A percentile compares a stretch with the other conserved stretches of the same genome.
These are phyloP conservation scores for Arabis alpina DNA, from an alignment of 345 rosid species.

Conservation along the genomic window DNA sequence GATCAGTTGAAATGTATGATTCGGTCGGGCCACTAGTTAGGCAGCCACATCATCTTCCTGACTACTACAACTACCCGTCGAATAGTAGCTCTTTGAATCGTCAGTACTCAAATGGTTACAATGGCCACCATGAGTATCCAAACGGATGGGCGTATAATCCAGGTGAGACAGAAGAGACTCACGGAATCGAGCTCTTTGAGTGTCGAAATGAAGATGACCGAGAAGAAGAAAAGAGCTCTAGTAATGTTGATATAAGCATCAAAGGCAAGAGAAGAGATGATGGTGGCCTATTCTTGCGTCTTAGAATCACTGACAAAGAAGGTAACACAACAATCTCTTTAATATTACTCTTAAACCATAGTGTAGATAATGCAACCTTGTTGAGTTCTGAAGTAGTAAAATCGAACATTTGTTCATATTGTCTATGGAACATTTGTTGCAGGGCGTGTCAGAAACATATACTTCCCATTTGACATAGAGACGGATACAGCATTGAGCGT, in stretches of 20 bases:
- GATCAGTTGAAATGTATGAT: slow-evolving; percentile 53
- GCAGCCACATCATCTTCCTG: slow-evolving; percentile 57
- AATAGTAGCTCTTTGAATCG: slow-evolving; percentile 43
- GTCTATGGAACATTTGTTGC: slow-evolving; percentile 24
- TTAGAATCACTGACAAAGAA: slow-evolving; percentile 87
- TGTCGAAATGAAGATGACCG: slow-evolving; percentile 36
- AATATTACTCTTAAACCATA: neutral
- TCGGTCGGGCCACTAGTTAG: slow-evolving; percentile 50
- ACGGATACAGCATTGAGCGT: slow-evolving; percentile 88
- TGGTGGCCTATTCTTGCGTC: slow-evolving; percentile 72
- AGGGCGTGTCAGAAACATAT: slow-evolving; percentile 85
- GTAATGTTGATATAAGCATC: slow-evolving; percentile 73
- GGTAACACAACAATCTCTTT: slow-evolving; percentile 52
- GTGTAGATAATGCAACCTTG: neutral
- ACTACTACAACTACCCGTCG: slow-evolving; percentile 39
- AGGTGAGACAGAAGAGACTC: slow-evolving; percentile 59
- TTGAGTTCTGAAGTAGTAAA: neutral
- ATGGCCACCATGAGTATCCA: slow-evolving; percentile 40
- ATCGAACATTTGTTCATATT: neutral
- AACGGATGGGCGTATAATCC: slow-evolving; percentile 66
- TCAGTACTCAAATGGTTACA: slow-evolving; percentile 61
- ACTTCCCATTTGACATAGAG: slow-evolving; percentile 85
- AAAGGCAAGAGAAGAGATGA: slow-evolving; percentile 84
- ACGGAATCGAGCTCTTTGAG: slow-evolving; percentile 83
- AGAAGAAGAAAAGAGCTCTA: slow-evolving; percentile 73